Base-by-base conservation (phyloP, 306 rosid genomes). In the Glycine soja region DNA sequence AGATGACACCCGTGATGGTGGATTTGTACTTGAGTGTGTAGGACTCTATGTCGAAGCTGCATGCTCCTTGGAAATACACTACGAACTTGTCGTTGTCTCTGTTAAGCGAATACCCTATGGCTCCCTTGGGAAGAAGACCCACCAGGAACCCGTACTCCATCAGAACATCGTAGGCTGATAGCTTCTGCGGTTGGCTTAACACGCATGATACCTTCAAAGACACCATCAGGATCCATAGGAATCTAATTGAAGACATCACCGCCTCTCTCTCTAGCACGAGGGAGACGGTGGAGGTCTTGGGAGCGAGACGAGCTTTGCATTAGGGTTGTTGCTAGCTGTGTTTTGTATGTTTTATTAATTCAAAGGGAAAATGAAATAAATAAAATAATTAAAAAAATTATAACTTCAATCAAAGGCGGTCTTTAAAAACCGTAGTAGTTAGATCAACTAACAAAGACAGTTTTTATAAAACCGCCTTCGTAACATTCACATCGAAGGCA, bases 81-180 rank as follows among this genome's bases (percentile, higher is more conserved):
- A 75, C 53, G 73, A 92, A 92, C 6, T 79, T 64, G 0, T 94
- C 93, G 0, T 93, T 86, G 1, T 78, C 77, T 48, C 18, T 51
- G 85, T 92, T 74, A 0, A 92, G 57, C 2, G 90, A 61, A 34
- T 92, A 92, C 10, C 88, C 90, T 0, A 87, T 58, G 0, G 85
- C 88, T 0, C 94, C 97, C 12, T 40, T 61, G 3, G 94, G 94
- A n/a, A 89, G 91, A 69, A 90, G 81, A 46, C 97, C 94, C 24
- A 61, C 68, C 8, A 94, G 94, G 52, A 92, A 88, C 4, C 75
- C 86, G 10, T 92, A 89, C 40, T 87, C 84, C 56, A 51, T 47
- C 2, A 92, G 88, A 67, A 87, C 68, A n/a, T 89, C 87, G 73
- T 92, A 90, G 0, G 90, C 93, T 7, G 97, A 36, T 1, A 80